Percentiles rank a stretch among this genome's conserved stretches.
Evolutionary conservation across 1,284 basidiomycete genomes (phyloP).

Genomic region (Sanghuangporus baumii): DNA sequence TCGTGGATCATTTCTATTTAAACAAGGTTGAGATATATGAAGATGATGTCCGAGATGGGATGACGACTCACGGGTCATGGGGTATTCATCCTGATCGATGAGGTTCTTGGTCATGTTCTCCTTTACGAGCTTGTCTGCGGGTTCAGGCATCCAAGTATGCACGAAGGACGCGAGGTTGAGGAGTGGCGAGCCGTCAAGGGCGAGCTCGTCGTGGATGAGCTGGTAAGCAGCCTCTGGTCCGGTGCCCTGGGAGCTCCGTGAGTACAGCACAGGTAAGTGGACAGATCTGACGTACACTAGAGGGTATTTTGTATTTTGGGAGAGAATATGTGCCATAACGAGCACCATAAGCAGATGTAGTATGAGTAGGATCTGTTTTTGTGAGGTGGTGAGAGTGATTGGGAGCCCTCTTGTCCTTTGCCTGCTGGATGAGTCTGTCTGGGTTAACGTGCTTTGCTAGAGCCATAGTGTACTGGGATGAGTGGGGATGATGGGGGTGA

Average conservation of each 20-base stretch:
- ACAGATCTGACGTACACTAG: conserved; percentile 34
- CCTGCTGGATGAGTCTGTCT: conserved; percentile 49
- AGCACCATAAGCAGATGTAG: conserved; percentile 49
- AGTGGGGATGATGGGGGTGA: conserved; percentile 15
- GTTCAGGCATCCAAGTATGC: conserved; percentile 54
- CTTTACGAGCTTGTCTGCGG: conserved; percentile 65
- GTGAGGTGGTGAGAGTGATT: conserved; percentile 33
- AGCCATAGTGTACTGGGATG: conserved; percentile 33
- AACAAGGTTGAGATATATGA: background rate
- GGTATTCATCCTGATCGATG: conserved; percentile 91
- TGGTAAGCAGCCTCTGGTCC: conserved; percentile 63
- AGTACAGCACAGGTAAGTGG: background rate
- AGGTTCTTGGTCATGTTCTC: conserved; percentile 90
- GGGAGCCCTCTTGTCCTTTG: conserved; percentile 37
- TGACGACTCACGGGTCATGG: conserved; percentile 58
- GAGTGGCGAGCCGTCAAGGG: conserved; percentile 72
- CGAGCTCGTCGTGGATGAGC: conserved; percentile 80
- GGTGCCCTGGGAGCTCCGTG: conserved; percentile 36
- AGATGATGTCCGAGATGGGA: conserved; percentile 9
- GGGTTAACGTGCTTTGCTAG: conserved; percentile 63
- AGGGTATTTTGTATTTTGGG: conserved; percentile 64
- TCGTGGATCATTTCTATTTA: conserved; percentile 66
- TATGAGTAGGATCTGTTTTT: conserved; percentile 28
- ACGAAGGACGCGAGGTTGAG: conserved; percentile 82
- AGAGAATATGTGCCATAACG: conserved; percentile 60